A percentile compares a stretch with the other conserved stretches of the same genome.
Conservation (phyloP, 305 asterid species). For the Solanum hybrid region DNA sequence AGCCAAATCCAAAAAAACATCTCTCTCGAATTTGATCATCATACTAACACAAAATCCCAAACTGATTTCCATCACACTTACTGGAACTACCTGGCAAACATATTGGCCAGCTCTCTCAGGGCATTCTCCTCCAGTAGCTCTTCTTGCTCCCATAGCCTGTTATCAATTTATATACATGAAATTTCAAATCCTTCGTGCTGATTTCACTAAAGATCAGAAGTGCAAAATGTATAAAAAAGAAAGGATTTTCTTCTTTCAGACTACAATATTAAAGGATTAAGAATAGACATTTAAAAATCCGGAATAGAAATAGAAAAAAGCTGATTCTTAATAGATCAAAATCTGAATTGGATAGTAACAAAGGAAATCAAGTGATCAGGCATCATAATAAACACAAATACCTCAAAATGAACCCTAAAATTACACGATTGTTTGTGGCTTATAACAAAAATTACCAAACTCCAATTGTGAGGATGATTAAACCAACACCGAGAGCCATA, state of each 20-base stretch:
- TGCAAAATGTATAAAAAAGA: neutral
- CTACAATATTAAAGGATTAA: neutral
- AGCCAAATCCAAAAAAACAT: neutral
- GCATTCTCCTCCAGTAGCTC: slow-evolving; percentile 56
- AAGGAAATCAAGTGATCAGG: neutral
- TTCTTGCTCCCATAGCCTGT: slow-evolving; percentile 66
- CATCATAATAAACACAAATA: slow-evolving; percentile 10
- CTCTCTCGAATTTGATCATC: neutral
- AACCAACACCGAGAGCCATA: slow-evolving; percentile 86
- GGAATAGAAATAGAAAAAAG: neutral
- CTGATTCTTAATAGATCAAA: neutral
- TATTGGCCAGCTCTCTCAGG: slow-evolving; percentile 82
- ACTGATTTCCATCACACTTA: neutral
- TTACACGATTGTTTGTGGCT: neutral
- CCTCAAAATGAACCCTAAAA: slow-evolving; percentile 15
- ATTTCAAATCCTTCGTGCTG: neutral
- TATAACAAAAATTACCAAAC: slow-evolving; percentile 21
- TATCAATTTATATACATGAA: neutral
- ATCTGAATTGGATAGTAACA: neutral
- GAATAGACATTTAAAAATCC: neutral
- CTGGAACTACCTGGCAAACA: slow-evolving; percentile 64
- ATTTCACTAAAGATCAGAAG: neutral
- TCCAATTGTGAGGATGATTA: slow-evolving; percentile 87
- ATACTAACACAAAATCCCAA: neutral
- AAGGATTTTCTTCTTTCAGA: no score